Conservation (phyloP, 345 rosid genomes). For the Boechera retrofracta region DNA sequence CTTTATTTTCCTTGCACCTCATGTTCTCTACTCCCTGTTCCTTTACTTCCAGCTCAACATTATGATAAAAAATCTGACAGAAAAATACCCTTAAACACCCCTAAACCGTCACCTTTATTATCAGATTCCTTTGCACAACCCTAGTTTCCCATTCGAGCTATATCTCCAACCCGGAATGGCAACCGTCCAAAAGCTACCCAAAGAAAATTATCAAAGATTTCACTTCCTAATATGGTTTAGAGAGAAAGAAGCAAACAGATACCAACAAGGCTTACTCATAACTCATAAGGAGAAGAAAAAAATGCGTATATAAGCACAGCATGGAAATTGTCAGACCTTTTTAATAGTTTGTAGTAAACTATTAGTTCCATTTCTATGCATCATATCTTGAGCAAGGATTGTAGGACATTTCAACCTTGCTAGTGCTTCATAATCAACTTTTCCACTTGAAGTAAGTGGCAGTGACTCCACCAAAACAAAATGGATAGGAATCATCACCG, state of each 20-base stretch:
- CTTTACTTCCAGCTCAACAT: conserved; percentile 14
- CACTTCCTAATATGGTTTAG: conserved; percentile 26
- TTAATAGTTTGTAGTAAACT: conserved; percentile 62
- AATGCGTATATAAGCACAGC: background rate
- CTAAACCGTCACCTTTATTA: conserved; percentile 3
- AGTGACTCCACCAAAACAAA: conserved; percentile 59
- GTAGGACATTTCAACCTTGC: conserved; percentile 43
- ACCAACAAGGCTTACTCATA: conserved; percentile 10
- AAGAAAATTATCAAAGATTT: background rate
- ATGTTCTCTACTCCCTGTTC: conserved; percentile 24
- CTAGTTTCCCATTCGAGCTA: background rate
- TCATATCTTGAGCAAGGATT: conserved; percentile 45
- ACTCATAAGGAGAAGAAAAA: background rate
- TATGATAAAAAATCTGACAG: background rate
- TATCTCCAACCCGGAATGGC: background rate
- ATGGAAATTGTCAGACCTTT: conserved; percentile 58
- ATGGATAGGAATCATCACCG: conserved; percentile 71
- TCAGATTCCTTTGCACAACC: conserved; percentile 5
- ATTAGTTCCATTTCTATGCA: conserved; percentile 29
- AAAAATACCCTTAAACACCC: conserved; percentile 17
- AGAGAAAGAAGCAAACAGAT: conserved; percentile 1
- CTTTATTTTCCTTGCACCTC: conserved; percentile 15
- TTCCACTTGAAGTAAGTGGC: conserved; percentile 82
- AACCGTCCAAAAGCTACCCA: conserved; percentile 14
- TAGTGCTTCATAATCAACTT: conserved; percentile 75